These are phyloP conservation scores for Fragaria nilgerrensis DNA, from an alignment of 306 rosid species.

Conservation along the genomic window DNA sequence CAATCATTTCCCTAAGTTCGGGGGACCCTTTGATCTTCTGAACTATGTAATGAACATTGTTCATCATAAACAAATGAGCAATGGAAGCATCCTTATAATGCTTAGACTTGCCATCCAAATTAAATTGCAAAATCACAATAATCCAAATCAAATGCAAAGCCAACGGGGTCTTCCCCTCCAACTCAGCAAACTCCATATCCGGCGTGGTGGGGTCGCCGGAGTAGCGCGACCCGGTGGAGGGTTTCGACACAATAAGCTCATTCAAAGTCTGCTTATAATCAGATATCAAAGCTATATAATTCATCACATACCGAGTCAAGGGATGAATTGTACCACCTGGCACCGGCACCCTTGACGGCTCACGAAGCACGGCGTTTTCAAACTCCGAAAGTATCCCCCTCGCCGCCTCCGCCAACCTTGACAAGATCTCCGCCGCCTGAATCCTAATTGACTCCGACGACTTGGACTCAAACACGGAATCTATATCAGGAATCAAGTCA, in stretches of 20 bases:
- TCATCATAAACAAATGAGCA: slow-evolving; percentile 83
- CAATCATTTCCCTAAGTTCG: slow-evolving; percentile 85
- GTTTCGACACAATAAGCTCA: slow-evolving; percentile 89
- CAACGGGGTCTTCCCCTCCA: slow-evolving; percentile 76
- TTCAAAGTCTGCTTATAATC: slow-evolving; percentile 80
- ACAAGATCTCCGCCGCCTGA: slow-evolving; percentile 91
- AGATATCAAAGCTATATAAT: slow-evolving; percentile 84
- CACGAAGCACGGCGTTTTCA: slow-evolving; percentile 86
- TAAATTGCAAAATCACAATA: slow-evolving; percentile 82
- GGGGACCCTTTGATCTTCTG: slow-evolving; percentile 88
- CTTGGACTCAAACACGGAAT: slow-evolving; percentile 80
- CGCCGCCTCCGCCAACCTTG: slow-evolving; percentile 90
- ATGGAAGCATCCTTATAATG: slow-evolving; percentile 78
- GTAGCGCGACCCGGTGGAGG: slow-evolving; percentile 75
- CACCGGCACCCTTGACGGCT: slow-evolving; percentile 87
- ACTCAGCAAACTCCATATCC: slow-evolving; percentile 83
- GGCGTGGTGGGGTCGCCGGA: slow-evolving; percentile 81
- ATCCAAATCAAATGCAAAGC: slow-evolving; percentile 97
- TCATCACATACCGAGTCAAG: slow-evolving; percentile 95
- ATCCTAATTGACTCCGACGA: slow-evolving; percentile 75
- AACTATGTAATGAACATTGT: slow-evolving; percentile 97
- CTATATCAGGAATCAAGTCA: slow-evolving; percentile 87
- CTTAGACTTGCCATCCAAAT: slow-evolving; percentile 90
- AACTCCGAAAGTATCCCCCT: slow-evolving; percentile 92
- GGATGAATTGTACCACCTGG: slow-evolving; percentile 98